phyloP scores from a whole-genome alignment of 768 basidiomycete species.

The Boletus patriciae region DNA sequence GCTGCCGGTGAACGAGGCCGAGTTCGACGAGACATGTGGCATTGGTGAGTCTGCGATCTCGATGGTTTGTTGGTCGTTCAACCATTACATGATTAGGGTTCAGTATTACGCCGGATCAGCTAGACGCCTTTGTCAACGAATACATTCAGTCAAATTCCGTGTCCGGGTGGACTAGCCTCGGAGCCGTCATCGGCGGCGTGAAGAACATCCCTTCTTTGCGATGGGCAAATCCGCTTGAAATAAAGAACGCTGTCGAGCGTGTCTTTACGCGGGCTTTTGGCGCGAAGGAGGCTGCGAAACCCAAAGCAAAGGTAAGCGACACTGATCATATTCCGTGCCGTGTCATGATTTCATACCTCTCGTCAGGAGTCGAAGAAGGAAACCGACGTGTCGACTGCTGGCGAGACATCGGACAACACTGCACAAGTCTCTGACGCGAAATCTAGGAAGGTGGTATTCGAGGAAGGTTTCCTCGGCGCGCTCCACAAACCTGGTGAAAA shows the following conservation, averaged over 20 bases:
- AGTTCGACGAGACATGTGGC: slow-evolving; percentile 80
- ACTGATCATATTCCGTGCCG: neutral
- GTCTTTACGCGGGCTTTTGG: slow-evolving; percentile 71
- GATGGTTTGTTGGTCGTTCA: neutral
- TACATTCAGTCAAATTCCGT: slow-evolving; percentile 57
- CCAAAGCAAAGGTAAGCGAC: slow-evolving; percentile 59
- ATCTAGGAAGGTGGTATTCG: slow-evolving; percentile 69
- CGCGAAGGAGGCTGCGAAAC: slow-evolving; percentile 61
- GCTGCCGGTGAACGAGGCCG: slow-evolving; percentile 59
- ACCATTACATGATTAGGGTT: slow-evolving; percentile 58
- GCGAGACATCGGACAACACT: slow-evolving; percentile 16
- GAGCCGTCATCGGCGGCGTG: slow-evolving; percentile 60
- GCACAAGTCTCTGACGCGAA: slow-evolving; percentile 38
- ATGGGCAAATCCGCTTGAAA: slow-evolving; percentile 82
- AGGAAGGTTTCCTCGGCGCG: slow-evolving; percentile 90
- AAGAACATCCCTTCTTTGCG: slow-evolving; percentile 63
- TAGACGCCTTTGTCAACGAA: slow-evolving; percentile 53
- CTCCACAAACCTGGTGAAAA: slow-evolving; percentile 95
- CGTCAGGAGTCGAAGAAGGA: slow-evolving; percentile 54
- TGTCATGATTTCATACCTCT: neutral
- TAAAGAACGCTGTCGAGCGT: slow-evolving; percentile 78
- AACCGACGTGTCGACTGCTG: slow-evolving; percentile 12
- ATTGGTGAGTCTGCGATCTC: slow-evolving; percentile 61
- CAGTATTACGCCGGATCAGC: slow-evolving; percentile 65
- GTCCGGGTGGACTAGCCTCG: slow-evolving; percentile 75